Evolutionary conservation across 1,139 yeast genomes (phyloP), one percentile per base, ranked within the genome.

Genomic region (Lodderomyces margitis): DNA sequence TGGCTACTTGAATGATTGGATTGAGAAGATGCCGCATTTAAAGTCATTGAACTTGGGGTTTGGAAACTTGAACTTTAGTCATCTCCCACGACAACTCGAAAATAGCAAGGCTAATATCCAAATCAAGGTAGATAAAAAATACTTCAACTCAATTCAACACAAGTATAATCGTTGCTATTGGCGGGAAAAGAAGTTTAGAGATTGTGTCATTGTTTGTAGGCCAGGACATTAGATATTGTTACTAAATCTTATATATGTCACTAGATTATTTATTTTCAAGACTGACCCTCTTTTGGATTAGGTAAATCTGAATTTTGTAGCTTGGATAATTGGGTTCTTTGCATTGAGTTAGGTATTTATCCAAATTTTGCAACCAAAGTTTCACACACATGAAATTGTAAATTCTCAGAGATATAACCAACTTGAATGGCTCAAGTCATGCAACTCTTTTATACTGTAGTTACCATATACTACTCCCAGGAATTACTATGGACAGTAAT

Each of bases 121-220:
- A 11, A 24, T 32, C 16, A 32, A 32, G 16, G 24, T 32, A 9
- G 24, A 21, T 21, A 32, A 21, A 10, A 20, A 19, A 19, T 32
- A 32, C 16, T 32, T 20, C 24, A 32, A 32, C 11, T 32, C 35
- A 4, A 19, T 32, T 9, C 35, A 32, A 32, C 23, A 32, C 23
- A 32, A 32, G 10, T 28, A 15, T n/a, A 28, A 28, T 12, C 32
- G 32, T 8, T 28, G 32, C 19, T 8, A 28, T 28, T 28, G 32
- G 32, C 32, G 16, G n/a, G 32, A 28, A 15, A 28, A 15, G 32
- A 28, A 28, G 32, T 28, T 28, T 28, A 28, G 19, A 15, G 32
- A 28, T 28, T 15, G 19, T 15, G 32, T 28, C 11, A 28, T 28
- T 28, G 32, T 15, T 15, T 28, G 15, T 28, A 15, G 32, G 9